Conservation (phyloP, 2,329 filamentous ascomycete genomes). For the Clonostachys chloroleuca region DNA sequence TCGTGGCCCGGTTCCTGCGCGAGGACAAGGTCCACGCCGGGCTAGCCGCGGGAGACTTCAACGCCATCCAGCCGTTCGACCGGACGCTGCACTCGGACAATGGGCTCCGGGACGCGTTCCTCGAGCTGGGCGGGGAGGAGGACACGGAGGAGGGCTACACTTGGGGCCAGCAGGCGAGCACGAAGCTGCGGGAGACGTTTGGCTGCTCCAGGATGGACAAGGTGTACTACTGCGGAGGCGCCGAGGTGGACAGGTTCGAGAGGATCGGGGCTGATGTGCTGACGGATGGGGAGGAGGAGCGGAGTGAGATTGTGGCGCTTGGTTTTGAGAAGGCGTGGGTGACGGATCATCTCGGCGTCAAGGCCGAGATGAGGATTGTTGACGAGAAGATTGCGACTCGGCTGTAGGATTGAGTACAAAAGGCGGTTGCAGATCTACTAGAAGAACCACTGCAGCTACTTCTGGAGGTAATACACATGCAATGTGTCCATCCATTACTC, state of each 20-base stretch:
- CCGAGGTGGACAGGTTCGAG: background rate
- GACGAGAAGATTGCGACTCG: no score
- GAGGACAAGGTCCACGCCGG: constrained; percentile 27
- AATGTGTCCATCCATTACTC: no score
- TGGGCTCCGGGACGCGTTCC: constrained; percentile 43
- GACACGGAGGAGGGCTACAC: constrained; percentile 47
- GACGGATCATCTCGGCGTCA: no score
- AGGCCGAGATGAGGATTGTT: no score
- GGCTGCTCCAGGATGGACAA: constrained; percentile 50
- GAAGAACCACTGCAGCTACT: no score
- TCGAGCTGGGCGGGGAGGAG: constrained; percentile 44
- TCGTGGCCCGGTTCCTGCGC: constrained; percentile 36
- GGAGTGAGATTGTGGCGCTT: no score
- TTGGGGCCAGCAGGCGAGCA: constrained; percentile 50
- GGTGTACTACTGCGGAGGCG: constrained; percentile 36
- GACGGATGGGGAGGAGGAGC: no score
- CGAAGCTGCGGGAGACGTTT: constrained; percentile 31
- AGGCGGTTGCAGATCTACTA: no score
- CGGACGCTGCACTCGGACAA: constrained; percentile 39
- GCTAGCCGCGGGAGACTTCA: constrained; percentile 50
- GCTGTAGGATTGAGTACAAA: no score
- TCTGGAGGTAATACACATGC: no score
- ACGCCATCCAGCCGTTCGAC: constrained; percentile 53
- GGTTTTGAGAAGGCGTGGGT: no score
- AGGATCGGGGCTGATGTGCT: no score